Conservation (phyloP, 192 early-diverging fungal genomes). For the Coemansia sp. region DNA sequence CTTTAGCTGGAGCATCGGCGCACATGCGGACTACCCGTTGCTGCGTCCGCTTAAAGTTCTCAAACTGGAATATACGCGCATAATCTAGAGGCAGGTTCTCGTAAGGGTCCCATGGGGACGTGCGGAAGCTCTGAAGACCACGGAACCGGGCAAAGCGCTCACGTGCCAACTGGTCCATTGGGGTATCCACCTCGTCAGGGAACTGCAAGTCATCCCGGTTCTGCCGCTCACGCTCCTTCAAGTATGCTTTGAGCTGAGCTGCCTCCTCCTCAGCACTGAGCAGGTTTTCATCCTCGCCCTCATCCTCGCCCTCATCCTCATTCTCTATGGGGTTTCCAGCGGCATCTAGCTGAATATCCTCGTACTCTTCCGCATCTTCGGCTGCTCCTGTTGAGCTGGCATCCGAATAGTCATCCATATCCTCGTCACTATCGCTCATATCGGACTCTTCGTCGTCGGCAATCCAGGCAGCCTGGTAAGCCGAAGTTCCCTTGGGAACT, state of each 20-base stretch:
- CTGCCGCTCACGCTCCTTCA: slow-evolving; percentile 56
- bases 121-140: slow-evolving; percentile 91
- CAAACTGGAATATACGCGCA: slow-evolving; percentile 93
- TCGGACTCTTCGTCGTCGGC: slow-evolving; percentile 68
- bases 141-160: slow-evolving; percentile 91
- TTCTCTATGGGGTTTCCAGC: not conserved
- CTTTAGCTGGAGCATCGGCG: slow-evolving; percentile 55
- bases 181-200: slow-evolving; percentile 97
- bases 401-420: slow-evolving; percentile 20
- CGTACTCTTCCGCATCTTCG: slow-evolving; percentile 7
- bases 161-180: slow-evolving; percentile 76
- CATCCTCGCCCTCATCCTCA: not conserved
- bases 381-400: slow-evolving; percentile 5
- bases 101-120: slow-evolving; percentile 96
- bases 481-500: slow-evolving; percentile 93
- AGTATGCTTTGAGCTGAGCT: slow-evolving; percentile 44
- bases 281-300: slow-evolving; percentile 24
- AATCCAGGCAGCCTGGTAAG: slow-evolving; percentile 99
- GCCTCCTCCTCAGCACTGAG: slow-evolving; percentile 48
- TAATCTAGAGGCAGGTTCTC: slow-evolving; percentile 98
- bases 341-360: not conserved
- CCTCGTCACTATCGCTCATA: slow-evolving; percentile 57
- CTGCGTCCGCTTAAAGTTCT: slow-evolving; percentile 81
- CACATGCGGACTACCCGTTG: slow-evolving; percentile 61
- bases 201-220: slow-evolving; percentile 77